Conservation (phyloP, 176 grass and related monocot genomes). For the Hordeum marinum region DNA sequence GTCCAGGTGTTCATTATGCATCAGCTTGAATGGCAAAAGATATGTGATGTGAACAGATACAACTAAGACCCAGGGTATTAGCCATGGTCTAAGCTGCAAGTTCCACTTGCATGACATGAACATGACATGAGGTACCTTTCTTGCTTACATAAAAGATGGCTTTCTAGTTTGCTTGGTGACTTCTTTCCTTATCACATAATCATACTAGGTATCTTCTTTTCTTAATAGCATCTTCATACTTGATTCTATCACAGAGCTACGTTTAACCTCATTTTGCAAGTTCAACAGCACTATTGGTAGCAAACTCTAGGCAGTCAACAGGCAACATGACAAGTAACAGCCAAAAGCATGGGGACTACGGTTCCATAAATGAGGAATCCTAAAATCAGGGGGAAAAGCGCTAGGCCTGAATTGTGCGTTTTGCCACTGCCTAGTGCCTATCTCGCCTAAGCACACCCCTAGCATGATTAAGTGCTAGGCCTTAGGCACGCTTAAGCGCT, state of each 20-base stretch:
- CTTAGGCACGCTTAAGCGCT: too few relatives aligned
- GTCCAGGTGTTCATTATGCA: background rate
- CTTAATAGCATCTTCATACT: constrained; percentile 39
- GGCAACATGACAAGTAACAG: background rate
- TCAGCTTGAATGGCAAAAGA: background rate
- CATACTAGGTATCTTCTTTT: constrained; percentile 35
- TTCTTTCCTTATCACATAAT: constrained; percentile 32
- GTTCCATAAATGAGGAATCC: background rate
- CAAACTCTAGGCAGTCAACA: constrained; percentile 5
- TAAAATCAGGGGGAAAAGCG: background rate
- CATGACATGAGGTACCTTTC: constrained; percentile 41
- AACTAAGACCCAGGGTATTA: constrained; percentile 30
- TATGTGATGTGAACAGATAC: constrained; percentile 20
- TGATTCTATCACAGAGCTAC: constrained; percentile 32
- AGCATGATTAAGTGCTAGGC: background rate
- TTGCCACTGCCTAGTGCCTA: background rate
- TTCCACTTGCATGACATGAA: constrained; percentile 33
- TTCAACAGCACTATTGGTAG: constrained; percentile 25
- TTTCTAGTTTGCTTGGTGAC: constrained; percentile 29
- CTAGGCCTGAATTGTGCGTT: background rate
- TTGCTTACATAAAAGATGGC: constrained; percentile 33
- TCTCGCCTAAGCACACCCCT: background rate
- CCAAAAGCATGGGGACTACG: background rate
- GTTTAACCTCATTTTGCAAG: constrained; percentile 24
- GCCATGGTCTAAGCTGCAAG: constrained; percentile 28